phyloP scores from a whole-genome alignment of 2,329 filamentous ascomycete genomes.

The Penicillium sp. region DNA sequence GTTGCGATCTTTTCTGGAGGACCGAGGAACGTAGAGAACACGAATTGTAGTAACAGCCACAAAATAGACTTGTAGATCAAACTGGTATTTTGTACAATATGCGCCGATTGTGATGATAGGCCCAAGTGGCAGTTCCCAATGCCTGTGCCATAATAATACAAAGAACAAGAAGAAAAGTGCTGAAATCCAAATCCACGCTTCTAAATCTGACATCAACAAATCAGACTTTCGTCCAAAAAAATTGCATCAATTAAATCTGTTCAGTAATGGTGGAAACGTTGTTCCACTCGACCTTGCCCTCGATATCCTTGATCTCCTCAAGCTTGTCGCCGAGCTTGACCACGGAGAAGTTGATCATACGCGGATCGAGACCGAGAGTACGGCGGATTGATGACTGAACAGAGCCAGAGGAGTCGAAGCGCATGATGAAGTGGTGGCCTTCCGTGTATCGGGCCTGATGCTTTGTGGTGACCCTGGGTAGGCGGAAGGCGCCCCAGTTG shows the following conservation, averaged over 20 bases:
- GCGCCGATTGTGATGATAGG: constrained; percentile 34
- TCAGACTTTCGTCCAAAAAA: background rate
- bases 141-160: constrained; percentile 31
- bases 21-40: background rate
- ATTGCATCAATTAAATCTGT: constrained; percentile 18
- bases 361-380: constrained; percentile 79
- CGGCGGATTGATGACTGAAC: constrained; percentile 73
- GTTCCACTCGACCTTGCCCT: constrained; percentile 56
- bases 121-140: constrained; percentile 19
- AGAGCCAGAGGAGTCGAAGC: constrained; percentile 76
- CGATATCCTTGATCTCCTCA: constrained; percentile 59
- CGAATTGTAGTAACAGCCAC: background rate
- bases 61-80: constrained; percentile 11
- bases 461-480: constrained; percentile 74
- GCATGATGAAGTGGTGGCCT: constrained; percentile 97
- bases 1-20: background rate
- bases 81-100: constrained; percentile 28
- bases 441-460: constrained; percentile 79
- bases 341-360: constrained; percentile 82
- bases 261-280: constrained; percentile 30
- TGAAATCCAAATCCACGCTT: constrained; percentile 11
- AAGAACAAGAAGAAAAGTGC: constrained; percentile 19
- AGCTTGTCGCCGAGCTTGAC: constrained; percentile 77
- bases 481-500: constrained; percentile 92
- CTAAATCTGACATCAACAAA: constrained; percentile 11